Base-by-base conservation (phyloP, 257 asterid species). In the Solanum ahanhuiri region DNA sequence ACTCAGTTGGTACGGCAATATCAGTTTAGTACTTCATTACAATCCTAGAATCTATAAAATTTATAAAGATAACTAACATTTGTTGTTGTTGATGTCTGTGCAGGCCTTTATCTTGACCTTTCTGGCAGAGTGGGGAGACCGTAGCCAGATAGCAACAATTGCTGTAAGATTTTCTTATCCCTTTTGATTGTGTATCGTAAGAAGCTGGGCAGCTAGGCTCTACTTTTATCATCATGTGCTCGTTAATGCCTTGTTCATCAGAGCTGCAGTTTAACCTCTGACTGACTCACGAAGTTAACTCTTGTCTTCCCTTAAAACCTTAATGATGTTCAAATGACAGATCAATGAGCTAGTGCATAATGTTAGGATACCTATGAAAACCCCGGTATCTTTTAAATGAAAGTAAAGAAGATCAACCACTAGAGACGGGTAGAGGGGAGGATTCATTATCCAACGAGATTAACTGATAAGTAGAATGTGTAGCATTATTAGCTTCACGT, bases 111-210 rank as follows among this genome's bases (percentile, higher is more conserved):
- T 96, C 75, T 92, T 96, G 94, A 96, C 98, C 81, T 96, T 96
- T 90, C 90, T 95, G 90, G 99, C 99, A 14, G 99, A 96, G 87
- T 96, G 99, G 99, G 99, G 99, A 28, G 99, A 96, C 83, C 98
- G 99, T 81, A 96, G 99, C 92, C 99, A 96, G 94, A 95, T 95
- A 82, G 99, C 99, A 81, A 96, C 99, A 86, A 95, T 96, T 84
- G 98, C 99, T 87, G 98, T 95, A 92, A 95, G 97, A 82, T 82
- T 33, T 87, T 87, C 82, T 79, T 67, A n/a, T 37, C 23, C 25
- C 48, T 22, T 57, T 43, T 81, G 11, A 60, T 79, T 28, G 17
- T 28, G 43, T 1, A 28, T 28, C 39, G 4, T 5, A 79, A 45
- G 1, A 79, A 28, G 28, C 66, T 28, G 28, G 41, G 18, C 3